These are phyloP conservation scores for Prunus davidiana DNA, from an alignment of 306 rosid species.

Conservation along the genomic window DNA sequence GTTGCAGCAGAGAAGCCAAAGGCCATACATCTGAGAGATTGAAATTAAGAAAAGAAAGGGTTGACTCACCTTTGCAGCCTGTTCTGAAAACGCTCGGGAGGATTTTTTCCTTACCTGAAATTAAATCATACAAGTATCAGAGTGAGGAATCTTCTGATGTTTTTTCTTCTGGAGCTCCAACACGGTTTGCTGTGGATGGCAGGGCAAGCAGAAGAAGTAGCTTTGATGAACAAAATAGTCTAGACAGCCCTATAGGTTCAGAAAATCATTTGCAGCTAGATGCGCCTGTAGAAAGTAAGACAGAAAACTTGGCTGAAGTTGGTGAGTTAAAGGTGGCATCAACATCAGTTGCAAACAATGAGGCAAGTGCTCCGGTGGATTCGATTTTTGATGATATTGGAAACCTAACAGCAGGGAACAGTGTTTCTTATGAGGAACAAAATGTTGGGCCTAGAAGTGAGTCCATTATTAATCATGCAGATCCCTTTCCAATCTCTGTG, in stretches of 20 bases:
- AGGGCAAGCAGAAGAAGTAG: slow-evolving; percentile 6
- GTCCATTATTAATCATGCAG: slow-evolving; percentile 12
- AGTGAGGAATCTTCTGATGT: slow-evolving; percentile 33
- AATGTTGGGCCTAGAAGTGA: not conserved
- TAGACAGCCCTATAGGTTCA: slow-evolving; percentile 13
- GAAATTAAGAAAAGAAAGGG: slow-evolving; percentile 34
- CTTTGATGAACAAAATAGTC: slow-evolving; percentile 19
- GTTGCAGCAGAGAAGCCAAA: slow-evolving; percentile 39
- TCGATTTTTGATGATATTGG: slow-evolving; percentile 27
- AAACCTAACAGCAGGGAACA: slow-evolving; percentile 6
- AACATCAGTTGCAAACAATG: slow-evolving; percentile 25
- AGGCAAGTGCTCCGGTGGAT: slow-evolving; percentile 16
- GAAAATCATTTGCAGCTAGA: slow-evolving; percentile 16
- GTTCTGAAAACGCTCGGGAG: slow-evolving; percentile 47
- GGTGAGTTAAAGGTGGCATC: slow-evolving; percentile 21
- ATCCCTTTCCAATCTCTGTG: slow-evolving; percentile 29
- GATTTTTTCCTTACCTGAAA: slow-evolving; percentile 61
- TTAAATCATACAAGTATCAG: slow-evolving; percentile 38
- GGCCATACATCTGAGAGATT: slow-evolving; percentile 29
- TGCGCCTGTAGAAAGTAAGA: slow-evolving; percentile 4
- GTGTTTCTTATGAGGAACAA: slow-evolving; percentile 2
- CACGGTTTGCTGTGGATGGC: slow-evolving; percentile 17
- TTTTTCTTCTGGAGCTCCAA: slow-evolving; percentile 28
- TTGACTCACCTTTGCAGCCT: slow-evolving; percentile 11
- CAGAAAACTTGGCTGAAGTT: slow-evolving; percentile 25